These are phyloP conservation scores for Yamadazyma mexicana DNA, from an alignment of 1,139 yeast genomes.

Conservation along the genomic window DNA sequence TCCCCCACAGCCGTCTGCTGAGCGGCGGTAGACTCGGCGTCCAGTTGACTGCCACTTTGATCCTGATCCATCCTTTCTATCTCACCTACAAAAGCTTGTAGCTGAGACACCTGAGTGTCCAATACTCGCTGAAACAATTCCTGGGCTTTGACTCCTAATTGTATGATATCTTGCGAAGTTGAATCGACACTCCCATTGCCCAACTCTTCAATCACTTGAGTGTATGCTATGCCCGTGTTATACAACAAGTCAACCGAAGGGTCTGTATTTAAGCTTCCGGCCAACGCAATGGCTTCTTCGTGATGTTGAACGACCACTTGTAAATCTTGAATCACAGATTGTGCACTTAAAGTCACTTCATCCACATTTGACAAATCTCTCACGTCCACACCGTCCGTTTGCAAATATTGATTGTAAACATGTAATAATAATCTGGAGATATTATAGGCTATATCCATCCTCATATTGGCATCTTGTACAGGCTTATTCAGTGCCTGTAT, in stretches of 20 bases:
- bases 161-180: slow-evolving; percentile 13
- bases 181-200: slow-evolving; percentile 18
- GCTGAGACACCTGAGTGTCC: slow-evolving; percentile 25
- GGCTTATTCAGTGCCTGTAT: slow-evolving; percentile 20
- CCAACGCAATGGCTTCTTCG: slow-evolving; percentile 32
- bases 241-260: slow-evolving; percentile 42
- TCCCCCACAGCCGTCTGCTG: slow-evolving; percentile 25
- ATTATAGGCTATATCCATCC: slow-evolving; percentile 47
- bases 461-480: slow-evolving; percentile 13
- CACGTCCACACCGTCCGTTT: slow-evolving; percentile 44
- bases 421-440: slow-evolving; percentile 49
- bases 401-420: slow-evolving; percentile 45
- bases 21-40: slow-evolving; percentile 5
- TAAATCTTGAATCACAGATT: slow-evolving; percentile 41
- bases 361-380: slow-evolving; percentile 38
- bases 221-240: slow-evolving; percentile 48
- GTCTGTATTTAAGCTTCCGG: slow-evolving; percentile 7
- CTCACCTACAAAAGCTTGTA: slow-evolving; percentile 30
- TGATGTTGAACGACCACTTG: slow-evolving; percentile 35
- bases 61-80: slow-evolving; percentile 15
- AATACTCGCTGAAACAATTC: slow-evolving; percentile 17
- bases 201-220: slow-evolving; percentile 44
- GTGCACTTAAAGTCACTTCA: slow-evolving; percentile 28
- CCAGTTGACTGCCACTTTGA: slow-evolving; percentile 1
- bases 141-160: slow-evolving; percentile 20